Conservation (phyloP, 2,329 filamentous ascomycete species). For the Botrytis fragariae region DNA sequence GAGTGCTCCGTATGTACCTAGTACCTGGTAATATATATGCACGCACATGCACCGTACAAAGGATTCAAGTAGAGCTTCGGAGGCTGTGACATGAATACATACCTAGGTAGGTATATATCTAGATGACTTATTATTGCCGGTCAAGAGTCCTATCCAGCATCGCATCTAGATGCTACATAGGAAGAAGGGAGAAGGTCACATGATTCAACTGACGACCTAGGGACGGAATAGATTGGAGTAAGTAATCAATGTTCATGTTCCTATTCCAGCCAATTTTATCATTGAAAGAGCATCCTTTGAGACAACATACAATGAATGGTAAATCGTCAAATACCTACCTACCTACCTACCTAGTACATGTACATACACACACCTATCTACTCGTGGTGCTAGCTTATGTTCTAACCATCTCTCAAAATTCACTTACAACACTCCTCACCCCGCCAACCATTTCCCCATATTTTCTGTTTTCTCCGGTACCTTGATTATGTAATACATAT, state of each 20-base stretch:
- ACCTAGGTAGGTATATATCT: not conserved
- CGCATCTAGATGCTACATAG: not conserved
- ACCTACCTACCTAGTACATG: not conserved
- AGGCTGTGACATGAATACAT: no score
- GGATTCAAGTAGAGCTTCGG: no score
- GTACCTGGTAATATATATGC: not conserved
- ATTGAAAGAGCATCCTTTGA: not conserved
- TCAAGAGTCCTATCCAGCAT: not conserved
- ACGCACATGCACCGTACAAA: not conserved
- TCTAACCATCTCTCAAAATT: not conserved
- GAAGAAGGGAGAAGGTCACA: not conserved
- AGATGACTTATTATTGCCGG: not conserved
- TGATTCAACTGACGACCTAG: not conserved
- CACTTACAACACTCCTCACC: not conserved
- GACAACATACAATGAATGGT: not conserved
- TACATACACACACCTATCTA: no score
- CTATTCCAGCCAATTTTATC: not conserved
- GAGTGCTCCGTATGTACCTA: no score
- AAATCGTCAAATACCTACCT: not conserved
- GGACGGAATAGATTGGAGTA: not conserved
- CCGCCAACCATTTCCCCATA: slow-evolving; percentile 8
- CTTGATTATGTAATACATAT: not conserved
- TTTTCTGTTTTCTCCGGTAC: not conserved
- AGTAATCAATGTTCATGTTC: not conserved
- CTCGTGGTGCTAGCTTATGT: not conserved